A percentile compares a stretch with the other conserved stretches of the same genome.
Evolutionary conservation across 179 eudicot species (phyloP).

Genomic region (Beta macrorhiza): DNA sequence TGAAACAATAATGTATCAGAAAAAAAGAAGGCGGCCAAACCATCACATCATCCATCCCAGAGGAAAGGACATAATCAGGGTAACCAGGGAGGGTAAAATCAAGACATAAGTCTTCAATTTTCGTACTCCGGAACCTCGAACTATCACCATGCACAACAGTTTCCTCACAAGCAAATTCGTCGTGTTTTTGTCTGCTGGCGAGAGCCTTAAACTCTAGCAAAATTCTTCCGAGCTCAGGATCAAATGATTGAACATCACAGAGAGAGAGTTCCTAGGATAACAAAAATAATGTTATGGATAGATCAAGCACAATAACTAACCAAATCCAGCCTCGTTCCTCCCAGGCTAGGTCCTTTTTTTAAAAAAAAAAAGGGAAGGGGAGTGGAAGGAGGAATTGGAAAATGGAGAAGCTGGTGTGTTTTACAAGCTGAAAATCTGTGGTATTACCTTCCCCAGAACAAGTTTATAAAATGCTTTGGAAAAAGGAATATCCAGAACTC

Average conservation of each 20-base stretch:
- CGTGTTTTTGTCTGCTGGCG: slow-evolving; percentile 48
- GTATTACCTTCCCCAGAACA: slow-evolving; percentile 77
- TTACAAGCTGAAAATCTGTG: background rate
- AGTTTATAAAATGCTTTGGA: slow-evolving; percentile 86
- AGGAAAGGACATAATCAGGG: slow-evolving; percentile 62
- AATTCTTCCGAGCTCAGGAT: slow-evolving; percentile 68
- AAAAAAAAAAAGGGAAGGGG: background rate
- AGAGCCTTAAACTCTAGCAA: slow-evolving; percentile 85
- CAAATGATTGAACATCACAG: slow-evolving; percentile 88
- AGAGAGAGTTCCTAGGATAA: slow-evolving; percentile 66
- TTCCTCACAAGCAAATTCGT: slow-evolving; percentile 37
- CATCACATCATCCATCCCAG: slow-evolving; percentile 50
- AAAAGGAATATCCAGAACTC: slow-evolving; percentile 89
- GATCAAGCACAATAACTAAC: background rate
- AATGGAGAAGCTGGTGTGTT: background rate
- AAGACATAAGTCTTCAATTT: slow-evolving; percentile 78
- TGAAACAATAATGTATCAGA: background rate
- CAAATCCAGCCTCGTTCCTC: slow-evolving; percentile 3
- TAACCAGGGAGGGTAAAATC: slow-evolving; percentile 94
- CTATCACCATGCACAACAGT: slow-evolving; percentile 24
- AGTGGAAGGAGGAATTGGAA: too few species aligned
- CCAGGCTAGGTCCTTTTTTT: background rate
- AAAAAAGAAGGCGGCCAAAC: slow-evolving; percentile 40
- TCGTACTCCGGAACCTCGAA: slow-evolving; percentile 49
- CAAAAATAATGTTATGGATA: background rate